Conservation (phyloP, 1,284 basidiomycete genomes). For the Naganishia sp. region DNA sequence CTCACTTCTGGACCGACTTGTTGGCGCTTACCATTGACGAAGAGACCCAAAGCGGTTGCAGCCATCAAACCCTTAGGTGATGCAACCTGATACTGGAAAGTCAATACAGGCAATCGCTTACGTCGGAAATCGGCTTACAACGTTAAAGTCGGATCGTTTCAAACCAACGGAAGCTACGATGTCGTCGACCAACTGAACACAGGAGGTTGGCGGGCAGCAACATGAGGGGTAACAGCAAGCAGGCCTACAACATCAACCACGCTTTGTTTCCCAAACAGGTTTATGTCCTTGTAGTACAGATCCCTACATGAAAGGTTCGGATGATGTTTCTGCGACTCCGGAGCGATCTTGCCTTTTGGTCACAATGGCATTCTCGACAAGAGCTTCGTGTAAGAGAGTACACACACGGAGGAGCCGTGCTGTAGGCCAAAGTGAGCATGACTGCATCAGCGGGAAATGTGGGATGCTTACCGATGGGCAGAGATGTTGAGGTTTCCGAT, state of each 20-base stretch:
- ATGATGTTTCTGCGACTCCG: no score
- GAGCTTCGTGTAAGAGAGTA: conserved; percentile 66
- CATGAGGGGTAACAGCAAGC: not conserved
- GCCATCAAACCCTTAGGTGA: conserved; percentile 81
- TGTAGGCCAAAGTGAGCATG: conserved; percentile 41
- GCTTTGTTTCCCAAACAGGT: conserved; percentile 70
- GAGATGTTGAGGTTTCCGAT: not conserved
- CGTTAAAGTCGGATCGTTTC: conserved; percentile 71
- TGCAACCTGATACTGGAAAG: conserved; percentile 63
- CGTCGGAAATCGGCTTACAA: conserved; percentile 60
- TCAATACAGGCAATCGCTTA: not conserved
- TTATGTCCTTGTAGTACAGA: conserved; percentile 79
- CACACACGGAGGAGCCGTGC: conserved; percentile 67
- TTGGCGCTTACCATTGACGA: conserved; percentile 59
- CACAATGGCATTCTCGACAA: conserved; percentile 59
- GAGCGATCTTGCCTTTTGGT: conserved; percentile 66
- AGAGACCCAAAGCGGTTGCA: conserved; percentile 64
- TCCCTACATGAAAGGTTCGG: conserved; percentile 59
- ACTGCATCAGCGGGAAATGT: not conserved
- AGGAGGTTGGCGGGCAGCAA: not conserved
- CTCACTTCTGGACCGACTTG: conserved; percentile 26
- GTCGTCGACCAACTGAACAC: conserved; percentile 77
- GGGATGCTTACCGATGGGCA: conserved; percentile 9
- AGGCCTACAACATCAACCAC: conserved; percentile 68
- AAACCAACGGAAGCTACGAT: conserved; percentile 76